Conservation (phyloP, 140 eudicot genomes). For the Eryngium alpinum region DNA sequence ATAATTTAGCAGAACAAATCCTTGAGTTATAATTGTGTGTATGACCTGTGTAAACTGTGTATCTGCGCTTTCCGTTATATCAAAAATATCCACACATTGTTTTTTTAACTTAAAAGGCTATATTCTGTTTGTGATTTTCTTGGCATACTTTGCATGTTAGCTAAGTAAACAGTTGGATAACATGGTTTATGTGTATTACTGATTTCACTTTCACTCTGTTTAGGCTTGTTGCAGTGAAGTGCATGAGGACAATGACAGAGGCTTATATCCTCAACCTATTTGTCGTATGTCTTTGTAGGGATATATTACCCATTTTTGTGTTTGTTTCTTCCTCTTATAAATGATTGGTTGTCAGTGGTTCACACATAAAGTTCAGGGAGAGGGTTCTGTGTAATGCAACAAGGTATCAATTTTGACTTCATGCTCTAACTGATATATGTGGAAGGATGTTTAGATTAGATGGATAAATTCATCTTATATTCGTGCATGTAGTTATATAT, state of each 20-base stretch:
- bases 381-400: slow-evolving; percentile 84
- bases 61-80: neutral
- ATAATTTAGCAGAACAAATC: slow-evolving; percentile 88
- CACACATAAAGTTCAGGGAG: slow-evolving; percentile 75
- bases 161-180: neutral
- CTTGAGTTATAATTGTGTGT: slow-evolving; percentile 30
- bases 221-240: slow-evolving; percentile 98
- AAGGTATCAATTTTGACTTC: slow-evolving; percentile 41
- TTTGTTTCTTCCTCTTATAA: neutral
- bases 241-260: slow-evolving; percentile 98
- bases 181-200: neutral
- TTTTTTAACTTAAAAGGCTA: neutral
- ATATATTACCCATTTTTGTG: neutral
- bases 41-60: neutral
- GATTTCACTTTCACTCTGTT: slow-evolving; percentile 11
- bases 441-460: neutral
- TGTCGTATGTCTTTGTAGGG: slow-evolving; percentile 46
- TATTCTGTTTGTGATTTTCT: neutral
- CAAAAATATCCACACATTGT: neutral
- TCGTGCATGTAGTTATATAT: slow-evolving; percentile 46
- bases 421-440: neutral
- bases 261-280: slow-evolving; percentile 89
- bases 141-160: neutral
- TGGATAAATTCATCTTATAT: neutral
- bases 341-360: slow-evolving; percentile 5